Evolutionary conservation across 768 basidiomycete genomes (phyloP).

Genomic region (Mycena rebaudengoi): DNA sequence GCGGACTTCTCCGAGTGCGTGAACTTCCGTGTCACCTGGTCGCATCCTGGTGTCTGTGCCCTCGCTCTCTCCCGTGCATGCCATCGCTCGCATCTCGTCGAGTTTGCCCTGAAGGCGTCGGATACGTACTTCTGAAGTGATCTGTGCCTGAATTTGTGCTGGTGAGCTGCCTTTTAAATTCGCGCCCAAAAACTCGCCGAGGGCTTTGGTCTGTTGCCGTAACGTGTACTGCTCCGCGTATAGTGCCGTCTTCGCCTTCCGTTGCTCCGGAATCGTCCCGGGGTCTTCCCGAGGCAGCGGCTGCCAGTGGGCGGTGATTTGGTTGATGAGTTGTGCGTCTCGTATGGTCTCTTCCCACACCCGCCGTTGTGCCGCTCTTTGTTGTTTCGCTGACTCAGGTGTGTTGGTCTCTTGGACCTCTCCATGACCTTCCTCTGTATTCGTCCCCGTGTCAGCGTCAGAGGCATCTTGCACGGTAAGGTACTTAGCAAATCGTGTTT

Average conservation of each 20-base stretch:
- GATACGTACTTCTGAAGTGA: slow-evolving; percentile 5
- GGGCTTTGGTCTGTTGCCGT: not conserved
- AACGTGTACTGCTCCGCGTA: not conserved
- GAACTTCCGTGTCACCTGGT: not conserved
- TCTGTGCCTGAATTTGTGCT: not conserved
- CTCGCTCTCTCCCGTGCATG: not conserved
- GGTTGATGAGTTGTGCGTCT: not conserved
- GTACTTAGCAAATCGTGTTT: slow-evolving; percentile 5
- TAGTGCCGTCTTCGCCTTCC: not conserved
- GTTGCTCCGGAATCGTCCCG: not conserved
- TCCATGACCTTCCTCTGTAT: too few species aligned
- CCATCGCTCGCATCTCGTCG: slow-evolving; percentile 20
- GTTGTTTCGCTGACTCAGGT: too few species aligned
- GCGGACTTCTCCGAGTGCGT: slow-evolving; percentile 2
- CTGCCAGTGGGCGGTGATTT: not conserved
- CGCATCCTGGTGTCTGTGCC: not conserved
- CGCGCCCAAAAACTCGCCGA: not conserved
- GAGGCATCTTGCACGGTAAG: not conserved
- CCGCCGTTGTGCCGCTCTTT: not conserved
- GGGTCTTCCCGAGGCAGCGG: not conserved
- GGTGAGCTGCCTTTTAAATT: not conserved
- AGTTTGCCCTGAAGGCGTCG: not conserved
- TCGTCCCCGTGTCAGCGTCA: slow-evolving; percentile 1
- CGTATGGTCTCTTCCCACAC: not conserved
- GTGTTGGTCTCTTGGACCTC: too few species aligned